phyloP scores from a whole-genome alignment of 179 eudicot species.

The Actinidia polygama region DNA sequence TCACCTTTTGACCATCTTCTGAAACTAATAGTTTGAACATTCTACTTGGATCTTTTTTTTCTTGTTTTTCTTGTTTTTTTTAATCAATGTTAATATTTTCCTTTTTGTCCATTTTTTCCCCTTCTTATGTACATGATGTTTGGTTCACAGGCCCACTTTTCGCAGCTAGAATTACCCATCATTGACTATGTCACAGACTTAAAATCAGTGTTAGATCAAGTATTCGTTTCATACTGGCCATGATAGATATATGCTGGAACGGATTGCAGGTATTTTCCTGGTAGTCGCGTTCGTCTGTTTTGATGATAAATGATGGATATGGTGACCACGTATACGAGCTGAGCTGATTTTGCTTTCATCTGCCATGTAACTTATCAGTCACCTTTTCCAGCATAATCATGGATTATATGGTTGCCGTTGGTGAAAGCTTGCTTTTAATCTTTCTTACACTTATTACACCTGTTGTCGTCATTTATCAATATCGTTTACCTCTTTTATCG shows the following conservation, averaged over 20 bases:
- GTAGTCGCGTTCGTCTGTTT: constrained; percentile 18
- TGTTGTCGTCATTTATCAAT: not conserved
- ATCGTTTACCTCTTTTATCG: constrained; percentile 3
- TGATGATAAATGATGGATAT: not conserved
- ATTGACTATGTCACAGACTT: constrained; percentile 93
- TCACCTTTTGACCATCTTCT: not conserved
- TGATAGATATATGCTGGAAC: constrained; percentile 97
- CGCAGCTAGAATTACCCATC: constrained; percentile 86
- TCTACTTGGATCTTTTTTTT: constrained; percentile 1
- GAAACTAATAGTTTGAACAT: not conserved
- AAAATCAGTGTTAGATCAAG: constrained; percentile 98
- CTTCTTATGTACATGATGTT: not conserved
- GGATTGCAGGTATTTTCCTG: constrained; percentile 90
- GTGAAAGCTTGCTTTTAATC: not conserved
- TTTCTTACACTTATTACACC: not conserved
- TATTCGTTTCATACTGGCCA: constrained; percentile 94
- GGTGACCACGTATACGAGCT: not conserved
- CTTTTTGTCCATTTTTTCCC: constrained; percentile 1
- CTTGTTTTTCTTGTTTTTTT: not conserved
- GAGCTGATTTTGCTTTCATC: not conserved
- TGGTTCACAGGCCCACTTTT: constrained; percentile 88
- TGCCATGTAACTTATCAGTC: not conserved
- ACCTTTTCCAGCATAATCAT: not conserved
- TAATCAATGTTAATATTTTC: not conserved
- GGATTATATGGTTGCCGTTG: not conserved